phyloP scores from a whole-genome alignment of 495 filamentous ascomycete genomes.

The Mytilinidion resinicola region DNA sequence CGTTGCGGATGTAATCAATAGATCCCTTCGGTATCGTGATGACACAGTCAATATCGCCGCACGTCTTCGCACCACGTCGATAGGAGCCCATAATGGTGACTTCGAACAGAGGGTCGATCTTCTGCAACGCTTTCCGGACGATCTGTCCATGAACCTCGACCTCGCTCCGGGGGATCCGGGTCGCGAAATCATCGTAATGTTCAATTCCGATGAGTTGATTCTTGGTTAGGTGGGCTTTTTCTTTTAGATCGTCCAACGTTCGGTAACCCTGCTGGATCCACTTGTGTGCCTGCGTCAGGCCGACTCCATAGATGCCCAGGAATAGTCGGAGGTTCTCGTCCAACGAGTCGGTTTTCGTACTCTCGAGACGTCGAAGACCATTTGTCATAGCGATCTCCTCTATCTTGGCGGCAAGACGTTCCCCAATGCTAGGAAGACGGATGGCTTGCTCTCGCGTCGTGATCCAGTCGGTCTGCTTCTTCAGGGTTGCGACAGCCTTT shows the following conservation, averaged over 20 bases:
- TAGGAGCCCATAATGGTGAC: constrained; percentile 80
- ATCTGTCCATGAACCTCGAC: constrained; percentile 63
- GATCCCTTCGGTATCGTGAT: constrained; percentile 64
- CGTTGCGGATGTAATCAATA: constrained; percentile 51
- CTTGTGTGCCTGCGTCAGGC: constrained; percentile 58
- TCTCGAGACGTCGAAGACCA: constrained; percentile 65
- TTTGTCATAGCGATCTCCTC: constrained; percentile 83
- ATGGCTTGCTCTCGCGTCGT: constrained; percentile 61
- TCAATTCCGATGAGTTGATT: constrained; percentile 77
- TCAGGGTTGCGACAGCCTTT: constrained; percentile 67
- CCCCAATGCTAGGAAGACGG: constrained; percentile 64
- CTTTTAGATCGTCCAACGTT: constrained; percentile 64
- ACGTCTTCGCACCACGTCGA: constrained; percentile 66
- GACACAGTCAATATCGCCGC: constrained; percentile 80
- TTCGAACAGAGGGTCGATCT: constrained; percentile 58
- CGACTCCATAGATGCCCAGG: constrained; percentile 74
- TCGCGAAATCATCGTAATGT: constrained; percentile 74
- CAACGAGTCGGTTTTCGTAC: constrained; percentile 55
- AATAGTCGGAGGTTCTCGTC: constrained; percentile 62
- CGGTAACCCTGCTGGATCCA: constrained; percentile 76
- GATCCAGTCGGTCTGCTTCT: constrained; percentile 60
- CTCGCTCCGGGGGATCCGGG: constrained; percentile 75
- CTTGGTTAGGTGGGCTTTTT: constrained; percentile 58
- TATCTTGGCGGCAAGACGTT: constrained; percentile 76
- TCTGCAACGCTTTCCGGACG: constrained; percentile 55